phyloP scores from a whole-genome alignment of 495 filamentous ascomycete genomes.

The Hypoxylon crocopeplum region DNA sequence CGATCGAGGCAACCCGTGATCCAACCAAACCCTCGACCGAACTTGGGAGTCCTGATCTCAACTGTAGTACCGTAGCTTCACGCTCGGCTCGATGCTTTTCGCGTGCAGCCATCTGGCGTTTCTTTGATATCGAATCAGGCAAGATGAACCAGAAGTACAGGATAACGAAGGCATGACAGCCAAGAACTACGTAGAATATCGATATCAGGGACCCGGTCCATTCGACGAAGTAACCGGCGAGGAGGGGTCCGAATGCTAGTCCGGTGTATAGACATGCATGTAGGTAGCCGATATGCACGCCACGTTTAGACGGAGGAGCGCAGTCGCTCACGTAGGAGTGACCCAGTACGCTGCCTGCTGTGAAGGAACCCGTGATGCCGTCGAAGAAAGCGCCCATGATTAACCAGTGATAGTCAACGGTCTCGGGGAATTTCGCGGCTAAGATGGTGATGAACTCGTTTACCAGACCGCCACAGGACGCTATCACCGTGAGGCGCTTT shows the following conservation, averaged over 20 bases:
- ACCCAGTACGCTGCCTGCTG: constrained; percentile 76
- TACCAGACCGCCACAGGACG: constrained; percentile 69
- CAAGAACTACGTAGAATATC: constrained; percentile 80
- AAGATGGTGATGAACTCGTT: constrained; percentile 78
- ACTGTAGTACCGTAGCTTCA: constrained; percentile 18
- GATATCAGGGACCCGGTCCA: constrained; percentile 69
- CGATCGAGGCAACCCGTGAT: constrained; percentile 33
- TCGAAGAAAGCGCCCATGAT: constrained; percentile 77
- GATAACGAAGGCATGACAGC: constrained; percentile 74
- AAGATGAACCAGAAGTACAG: constrained; percentile 70
- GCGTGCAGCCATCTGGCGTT: constrained; percentile 69
- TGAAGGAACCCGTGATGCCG: constrained; percentile 87
- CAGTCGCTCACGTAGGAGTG: constrained; percentile 90
- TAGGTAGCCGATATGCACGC: constrained; percentile 87
- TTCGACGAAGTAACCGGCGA: constrained; percentile 79
- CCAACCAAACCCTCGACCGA: constrained; percentile 25
- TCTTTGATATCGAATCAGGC: constrained; percentile 80
- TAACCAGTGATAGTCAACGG: constrained; percentile 72
- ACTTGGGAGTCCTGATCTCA: constrained; percentile 31
- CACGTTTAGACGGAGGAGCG: constrained; percentile 76
- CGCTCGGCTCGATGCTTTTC: constrained; percentile 62
- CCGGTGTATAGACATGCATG: constrained; percentile 88
- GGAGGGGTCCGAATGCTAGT: constrained; percentile 80
- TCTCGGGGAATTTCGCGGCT: constrained; percentile 75
- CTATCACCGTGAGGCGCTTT: constrained; percentile 70